Evolutionary conservation across 495 filamentous ascomycete genomes (phyloP).

Genomic region (Lophiostoma macrostomum): DNA sequence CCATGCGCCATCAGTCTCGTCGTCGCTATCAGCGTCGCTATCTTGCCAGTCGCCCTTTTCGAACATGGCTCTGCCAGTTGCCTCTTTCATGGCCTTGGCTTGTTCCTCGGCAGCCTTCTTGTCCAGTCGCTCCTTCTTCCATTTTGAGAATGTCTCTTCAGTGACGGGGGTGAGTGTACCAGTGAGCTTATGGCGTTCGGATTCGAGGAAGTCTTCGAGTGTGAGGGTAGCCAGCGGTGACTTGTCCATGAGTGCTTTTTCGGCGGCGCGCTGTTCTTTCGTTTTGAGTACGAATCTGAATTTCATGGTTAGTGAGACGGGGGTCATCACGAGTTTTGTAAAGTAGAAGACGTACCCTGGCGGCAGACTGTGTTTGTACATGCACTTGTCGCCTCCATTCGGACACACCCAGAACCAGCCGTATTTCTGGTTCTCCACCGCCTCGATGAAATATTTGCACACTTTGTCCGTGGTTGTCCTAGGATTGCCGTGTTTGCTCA

Average conservation of each 20-base stretch:
- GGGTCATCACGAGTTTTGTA: neutral
- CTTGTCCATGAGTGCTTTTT: constrained; percentile 97
- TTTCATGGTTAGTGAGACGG: neutral
- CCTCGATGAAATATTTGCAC: constrained; percentile 98
- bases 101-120: constrained; percentile 94
- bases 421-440: constrained; percentile 96
- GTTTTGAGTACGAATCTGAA: constrained; percentile 91
- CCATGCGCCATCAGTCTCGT: constrained; percentile 62
- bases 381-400: constrained; percentile 96
- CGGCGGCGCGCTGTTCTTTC: constrained; percentile 90
- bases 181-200: constrained; percentile 87
- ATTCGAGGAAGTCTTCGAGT: constrained; percentile 95
- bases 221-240: constrained; percentile 91
- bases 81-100: constrained; percentile 85
- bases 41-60: constrained; percentile 91
- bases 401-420: constrained; percentile 99
- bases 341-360: constrained; percentile 60
- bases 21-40: constrained; percentile 54
- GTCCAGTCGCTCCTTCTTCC: constrained; percentile 89
- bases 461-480: constrained; percentile 96
- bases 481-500: constrained; percentile 97
- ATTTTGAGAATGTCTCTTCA: constrained; percentile 84
- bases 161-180: constrained; percentile 91
- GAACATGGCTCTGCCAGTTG: constrained; percentile 90
- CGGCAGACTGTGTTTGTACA: constrained; percentile 94